Base-by-base conservation (phyloP, 371 early-diverging fungal species). In the Rhizomucor miehei region DNA sequence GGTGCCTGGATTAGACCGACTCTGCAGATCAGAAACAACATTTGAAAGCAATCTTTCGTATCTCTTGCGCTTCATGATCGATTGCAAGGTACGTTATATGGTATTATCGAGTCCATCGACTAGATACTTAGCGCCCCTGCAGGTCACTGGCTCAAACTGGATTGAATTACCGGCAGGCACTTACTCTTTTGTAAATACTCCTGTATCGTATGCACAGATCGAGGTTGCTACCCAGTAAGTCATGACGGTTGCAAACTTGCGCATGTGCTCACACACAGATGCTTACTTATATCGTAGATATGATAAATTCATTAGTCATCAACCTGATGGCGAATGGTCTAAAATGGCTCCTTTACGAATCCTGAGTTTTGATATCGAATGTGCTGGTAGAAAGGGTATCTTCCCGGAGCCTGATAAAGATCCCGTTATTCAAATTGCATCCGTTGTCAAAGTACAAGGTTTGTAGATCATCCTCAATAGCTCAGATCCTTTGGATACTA, bases 341-440 rank as follows among this genome's bases (percentile, higher is more conserved):
- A 85, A 89, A 48, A 80, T 99, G 43, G 99, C 99, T 0, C 99
- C 99, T 0, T 77, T 99, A 19, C 89, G 99, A 53, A 90, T 99
- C 46, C 66, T 99, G 41, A 94, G 95, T 65, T 96, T 99, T 66
- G 99, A 99, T 89, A 99, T 99, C 59, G 99, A 99, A 78, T 99
- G 99, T 66, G 91, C 95, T 38, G 98, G 99, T 19, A 79, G 97
- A 37, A 93, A 92, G 56, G 96, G 96, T 40, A 75, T 93, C n/a
- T 99, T 99, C 61, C 99, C 99, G 1, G 94, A 94, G 46, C 82
- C 99, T 11, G 69, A 85, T 44, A 58, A 81, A 3, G 99, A 99
- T 75, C 96, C 99, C 0, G 94, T 99, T n/a, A 99, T 99, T 60
- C 99, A 99, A 71, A 99, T 99, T 62, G 99, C 99, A 5, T 95